Evolutionary conservation across 2,329 filamentous ascomycete species (phyloP).

Genomic region (Ophiocordyceps camponoti-leonardi): DNA sequence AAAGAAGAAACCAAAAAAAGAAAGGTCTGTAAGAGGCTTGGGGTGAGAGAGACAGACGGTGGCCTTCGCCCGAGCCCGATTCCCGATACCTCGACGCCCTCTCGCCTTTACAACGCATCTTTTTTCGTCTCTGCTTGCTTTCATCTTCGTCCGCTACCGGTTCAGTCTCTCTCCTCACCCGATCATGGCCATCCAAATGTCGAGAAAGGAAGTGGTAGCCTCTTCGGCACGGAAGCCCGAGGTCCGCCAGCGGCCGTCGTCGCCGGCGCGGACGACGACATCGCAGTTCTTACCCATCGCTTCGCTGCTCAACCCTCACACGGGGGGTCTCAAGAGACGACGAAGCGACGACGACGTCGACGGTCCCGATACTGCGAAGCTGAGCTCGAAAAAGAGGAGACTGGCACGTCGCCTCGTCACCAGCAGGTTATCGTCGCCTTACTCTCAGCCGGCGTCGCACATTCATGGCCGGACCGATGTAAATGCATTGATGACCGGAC

Average conservation of each 20-base stretch:
- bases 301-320: conserved; percentile 3
- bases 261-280: not conserved
- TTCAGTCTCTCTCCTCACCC: not conserved
- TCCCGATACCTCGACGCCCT: not conserved
- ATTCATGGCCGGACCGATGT: conserved; percentile 35
- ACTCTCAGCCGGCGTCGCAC: conserved; percentile 51
- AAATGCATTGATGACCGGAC: conserved; percentile 13
- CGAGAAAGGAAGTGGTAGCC: not conserved
- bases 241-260: not conserved
- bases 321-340: conserved; percentile 26
- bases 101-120: not conserved
- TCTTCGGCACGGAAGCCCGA: not conserved
- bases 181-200: not conserved
- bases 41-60: not conserved
- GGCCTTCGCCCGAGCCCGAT: not conserved
- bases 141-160: not conserved
- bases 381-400: conserved; percentile 49
- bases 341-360: conserved; percentile 41
- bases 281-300: conserved; percentile 2
- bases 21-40: not conserved
- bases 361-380: conserved; percentile 29
- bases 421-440: conserved; percentile 51
- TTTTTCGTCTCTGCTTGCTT: not conserved
- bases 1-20: not conserved
- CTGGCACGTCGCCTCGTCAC: conserved; percentile 47